Base-by-base conservation (phyloP, 192 early-diverging fungal genomes). In the Phlyctochytrium planicorne region DNA sequence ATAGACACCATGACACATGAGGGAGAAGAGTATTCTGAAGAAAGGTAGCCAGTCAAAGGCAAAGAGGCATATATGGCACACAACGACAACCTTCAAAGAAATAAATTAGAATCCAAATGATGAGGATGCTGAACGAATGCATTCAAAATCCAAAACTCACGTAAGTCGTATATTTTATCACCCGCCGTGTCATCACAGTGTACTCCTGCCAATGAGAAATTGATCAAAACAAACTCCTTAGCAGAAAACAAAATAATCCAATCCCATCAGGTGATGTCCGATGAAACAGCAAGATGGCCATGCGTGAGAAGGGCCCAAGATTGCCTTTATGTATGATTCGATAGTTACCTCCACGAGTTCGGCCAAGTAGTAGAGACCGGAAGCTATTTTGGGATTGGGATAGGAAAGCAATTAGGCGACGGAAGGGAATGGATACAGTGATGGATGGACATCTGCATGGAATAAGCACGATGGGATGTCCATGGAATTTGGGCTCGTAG, bases 311-410 rank as follows among this genome's bases (percentile, higher is more conserved):
- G n/a, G n/a, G n/a, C n/a, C n/a, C n/a, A n/a, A n/a, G n/a, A n/a
- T n/a, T n/a, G n/a, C 40, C 40, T 47, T 47, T 47, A 20, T 20
- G 20, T 70, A 68, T n/a, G 25, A 50, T 29, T 60, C 47, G 35
- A n/a, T n/a, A n/a, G 47, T 3, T 33, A 68, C 60, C 56, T 84
- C 78, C 55, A 90, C 84, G 29, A 89, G 61, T 62, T 89, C 88
- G 32, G 88, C 82, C 10, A 93, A 78, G 63, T 94, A 94, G 70
- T 94, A 94, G 33, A 94, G 81, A 6, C 91, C 92, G 73, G 90
- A 91, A 25, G 91, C 92, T 94, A 65, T 34, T 64, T 0, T 25
- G 2, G 34, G 20, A 33, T 3, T 40, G 24, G n/a, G 23, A 30
- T 24, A 6, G 16, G n/a, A 37, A 35, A 23, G 65, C 31, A n/a